Percentiles rank a stretch among this genome's conserved stretches.
Evolutionary conservation across 208 protist genomes (phyloP).

Genomic region (Eutreptiella sp.): DNA sequence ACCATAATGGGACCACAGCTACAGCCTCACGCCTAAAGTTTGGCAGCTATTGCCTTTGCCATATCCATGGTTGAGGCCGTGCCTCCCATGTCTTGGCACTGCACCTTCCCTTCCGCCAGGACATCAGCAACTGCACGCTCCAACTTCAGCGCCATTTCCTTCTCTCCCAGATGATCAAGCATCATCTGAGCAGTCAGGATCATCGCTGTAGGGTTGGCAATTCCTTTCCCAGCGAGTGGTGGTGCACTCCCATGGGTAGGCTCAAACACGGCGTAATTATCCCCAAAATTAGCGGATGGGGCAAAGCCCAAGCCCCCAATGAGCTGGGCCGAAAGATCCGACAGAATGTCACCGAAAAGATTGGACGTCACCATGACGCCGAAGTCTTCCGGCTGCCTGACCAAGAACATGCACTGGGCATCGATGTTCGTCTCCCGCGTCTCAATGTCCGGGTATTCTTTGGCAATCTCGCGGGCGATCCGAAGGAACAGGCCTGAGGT

Average conservation of each 20-base stretch:
- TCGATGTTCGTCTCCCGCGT: conserved; percentile 49
- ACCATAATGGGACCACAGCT: too few species aligned
- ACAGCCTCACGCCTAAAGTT: too few species aligned
- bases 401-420: conserved; percentile 41
- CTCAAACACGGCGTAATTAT: conserved; percentile 30
- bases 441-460: conserved; percentile 45
- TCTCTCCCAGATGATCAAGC: conserved; percentile 22
- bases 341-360: conserved; percentile 39
- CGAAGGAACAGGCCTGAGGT: conserved; percentile 53
- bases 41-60: too few species aligned
- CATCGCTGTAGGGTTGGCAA: conserved; percentile 32
- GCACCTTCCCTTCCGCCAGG: too few species aligned
- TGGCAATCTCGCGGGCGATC: conserved; percentile 40
- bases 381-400: conserved; percentile 29
- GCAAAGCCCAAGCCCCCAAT: conserved; percentile 38
- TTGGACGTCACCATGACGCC: conserved; percentile 38
- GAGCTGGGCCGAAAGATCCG: conserved; percentile 32
- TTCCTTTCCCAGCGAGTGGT: conserved; percentile 28
- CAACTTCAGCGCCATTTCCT: too few species aligned
- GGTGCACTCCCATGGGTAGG: conserved; percentile 39
- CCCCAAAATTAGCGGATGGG: conserved; percentile 35
- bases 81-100: too few species aligned
- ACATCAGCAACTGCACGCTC: too few species aligned
- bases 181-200: conserved; percentile 13
- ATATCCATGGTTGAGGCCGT: too few species aligned